A percentile compares a stretch with the other conserved stretches of the same genome.
These are phyloP conservation scores for Penicillium roqueforti DNA, from an alignment of 495 filamentous ascomycete genomes.

Conservation along the genomic window DNA sequence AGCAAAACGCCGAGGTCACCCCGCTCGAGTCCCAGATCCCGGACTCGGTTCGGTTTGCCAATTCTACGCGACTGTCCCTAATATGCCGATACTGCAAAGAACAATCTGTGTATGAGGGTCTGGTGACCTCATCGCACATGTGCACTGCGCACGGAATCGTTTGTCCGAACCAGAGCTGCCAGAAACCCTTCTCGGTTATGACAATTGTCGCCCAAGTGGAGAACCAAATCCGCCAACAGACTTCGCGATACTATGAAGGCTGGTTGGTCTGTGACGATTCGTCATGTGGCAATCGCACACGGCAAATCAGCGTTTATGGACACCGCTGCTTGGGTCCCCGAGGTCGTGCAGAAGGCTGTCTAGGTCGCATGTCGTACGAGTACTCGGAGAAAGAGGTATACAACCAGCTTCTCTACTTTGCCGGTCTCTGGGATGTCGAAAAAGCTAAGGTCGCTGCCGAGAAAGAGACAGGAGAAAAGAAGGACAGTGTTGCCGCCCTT, in stretches of 20 bases:
- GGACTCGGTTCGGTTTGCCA: conserved; percentile 74
- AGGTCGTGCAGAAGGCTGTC: conserved; percentile 75
- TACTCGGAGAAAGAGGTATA: conserved; percentile 84
- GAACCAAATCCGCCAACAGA: conserved; percentile 69
- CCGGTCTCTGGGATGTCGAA: conserved; percentile 82
- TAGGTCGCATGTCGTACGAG: conserved; percentile 86
- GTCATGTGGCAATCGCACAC: conserved; percentile 78
- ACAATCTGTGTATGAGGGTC: conserved; percentile 68
- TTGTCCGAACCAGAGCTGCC: conserved; percentile 61
- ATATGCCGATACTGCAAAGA: conserved; percentile 78
- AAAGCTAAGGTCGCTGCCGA: conserved; percentile 57
- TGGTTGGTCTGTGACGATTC: conserved; percentile 89
- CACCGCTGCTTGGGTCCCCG: conserved; percentile 82
- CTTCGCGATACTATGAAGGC: conserved; percentile 82
- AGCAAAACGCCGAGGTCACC: conserved; percentile 60
- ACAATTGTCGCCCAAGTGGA: conserved; percentile 84
- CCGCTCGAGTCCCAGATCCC: conserved; percentile 92
- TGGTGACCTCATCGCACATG: conserved; percentile 52
- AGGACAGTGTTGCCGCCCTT: conserved; percentile 63
- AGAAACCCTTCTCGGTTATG: conserved; percentile 60
- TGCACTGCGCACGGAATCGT: conserved; percentile 68
- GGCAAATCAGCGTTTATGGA: conserved; percentile 89
- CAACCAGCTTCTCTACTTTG: conserved; percentile 90
- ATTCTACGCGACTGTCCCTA: conserved; percentile 67
- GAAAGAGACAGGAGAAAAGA: conserved; percentile 43